A percentile compares a stretch with the other conserved stretches of the same genome.
phyloP scores from a whole-genome alignment of 2,329 filamentous ascomycete genomes.

The Aspergillus tamarii region DNA sequence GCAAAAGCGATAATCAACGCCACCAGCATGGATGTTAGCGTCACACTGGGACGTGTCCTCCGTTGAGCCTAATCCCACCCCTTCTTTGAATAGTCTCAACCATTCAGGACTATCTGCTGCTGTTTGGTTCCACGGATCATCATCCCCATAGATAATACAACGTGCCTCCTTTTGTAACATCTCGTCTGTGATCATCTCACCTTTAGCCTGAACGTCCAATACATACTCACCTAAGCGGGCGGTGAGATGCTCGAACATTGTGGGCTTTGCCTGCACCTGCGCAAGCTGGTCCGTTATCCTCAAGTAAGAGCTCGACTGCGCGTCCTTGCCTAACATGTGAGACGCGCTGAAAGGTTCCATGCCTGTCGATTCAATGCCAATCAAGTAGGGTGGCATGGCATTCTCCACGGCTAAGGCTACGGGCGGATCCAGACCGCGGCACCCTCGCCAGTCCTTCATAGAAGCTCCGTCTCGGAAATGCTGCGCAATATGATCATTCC shows the following conservation, averaged over 20 bases:
- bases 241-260: constrained; percentile 23
- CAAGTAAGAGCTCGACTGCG: not conserved
- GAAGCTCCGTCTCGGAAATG: constrained; percentile 39
- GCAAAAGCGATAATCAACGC: constrained; percentile 10
- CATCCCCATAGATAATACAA: constrained; percentile 33
- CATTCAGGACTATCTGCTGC: constrained; percentile 38
- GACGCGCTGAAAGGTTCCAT: constrained; percentile 22
- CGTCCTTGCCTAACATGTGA: not conserved
- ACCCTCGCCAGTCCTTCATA: constrained; percentile 41
- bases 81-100: constrained; percentile 34
- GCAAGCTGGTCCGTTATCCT: not conserved
- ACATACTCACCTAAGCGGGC: constrained; percentile 20
- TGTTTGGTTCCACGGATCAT: constrained; percentile 43
- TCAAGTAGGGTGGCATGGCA: constrained; percentile 41
- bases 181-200: constrained; percentile 31
- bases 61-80: constrained; percentile 14
- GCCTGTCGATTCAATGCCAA: constrained; percentile 31
- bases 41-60: not conserved
- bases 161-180: constrained; percentile 37
- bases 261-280: constrained; percentile 29
- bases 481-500: constrained; percentile 41
- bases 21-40: not conserved
- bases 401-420: constrained; percentile 41
- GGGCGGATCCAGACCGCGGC: constrained; percentile 34
- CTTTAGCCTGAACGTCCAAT: constrained; percentile 27